Percentiles rank a stretch among this genome's conserved stretches.
Evolutionary conservation across 129 eudicot genomes (phyloP).

Genomic region (Escallonia herrerae): DNA sequence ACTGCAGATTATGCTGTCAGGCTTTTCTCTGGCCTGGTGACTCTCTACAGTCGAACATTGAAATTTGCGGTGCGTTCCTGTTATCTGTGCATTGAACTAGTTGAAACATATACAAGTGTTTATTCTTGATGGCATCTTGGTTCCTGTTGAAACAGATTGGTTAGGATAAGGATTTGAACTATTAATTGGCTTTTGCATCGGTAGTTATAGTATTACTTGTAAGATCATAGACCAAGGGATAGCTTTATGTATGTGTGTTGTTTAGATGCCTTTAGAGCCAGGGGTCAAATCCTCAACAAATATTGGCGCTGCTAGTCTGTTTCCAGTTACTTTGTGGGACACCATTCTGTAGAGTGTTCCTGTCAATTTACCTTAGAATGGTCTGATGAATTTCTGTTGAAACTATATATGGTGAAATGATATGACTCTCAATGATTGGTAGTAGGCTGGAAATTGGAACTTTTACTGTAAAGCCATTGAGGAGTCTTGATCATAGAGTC

Average conservation of each 20-base stretch:
- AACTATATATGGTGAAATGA: too few relatives aligned
- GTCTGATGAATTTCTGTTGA: too few relatives aligned
- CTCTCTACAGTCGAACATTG: slow-evolving; percentile 64
- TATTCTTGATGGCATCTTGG: neutral
- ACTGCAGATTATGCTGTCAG: slow-evolving; percentile 76
- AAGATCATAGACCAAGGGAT: neutral
- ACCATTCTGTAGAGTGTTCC: too few relatives aligned
- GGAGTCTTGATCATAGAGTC: neutral
- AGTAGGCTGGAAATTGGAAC: slow-evolving; percentile 1
- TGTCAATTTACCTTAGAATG: too few relatives aligned
- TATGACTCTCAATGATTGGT: neutral
- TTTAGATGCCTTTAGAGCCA: neutral
- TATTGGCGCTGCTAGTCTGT: neutral
- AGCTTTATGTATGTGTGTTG: neutral
- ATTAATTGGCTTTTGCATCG: neutral
- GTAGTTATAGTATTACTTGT: neutral
- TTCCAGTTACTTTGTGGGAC: neutral
- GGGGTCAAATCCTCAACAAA: neutral
- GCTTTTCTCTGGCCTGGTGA: slow-evolving; percentile 83
- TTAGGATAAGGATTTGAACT: neutral
- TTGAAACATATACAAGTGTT: neutral
- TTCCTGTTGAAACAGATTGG: neutral
- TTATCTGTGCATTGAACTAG: neutral
- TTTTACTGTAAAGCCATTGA: neutral
- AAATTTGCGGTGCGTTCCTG: slow-evolving; percentile 56